Percentiles rank a stretch among this genome's conserved stretches.
Evolutionary conservation across 2,329 filamentous ascomycete species (phyloP).

Genomic region (Reticulascus tulasneorum): DNA sequence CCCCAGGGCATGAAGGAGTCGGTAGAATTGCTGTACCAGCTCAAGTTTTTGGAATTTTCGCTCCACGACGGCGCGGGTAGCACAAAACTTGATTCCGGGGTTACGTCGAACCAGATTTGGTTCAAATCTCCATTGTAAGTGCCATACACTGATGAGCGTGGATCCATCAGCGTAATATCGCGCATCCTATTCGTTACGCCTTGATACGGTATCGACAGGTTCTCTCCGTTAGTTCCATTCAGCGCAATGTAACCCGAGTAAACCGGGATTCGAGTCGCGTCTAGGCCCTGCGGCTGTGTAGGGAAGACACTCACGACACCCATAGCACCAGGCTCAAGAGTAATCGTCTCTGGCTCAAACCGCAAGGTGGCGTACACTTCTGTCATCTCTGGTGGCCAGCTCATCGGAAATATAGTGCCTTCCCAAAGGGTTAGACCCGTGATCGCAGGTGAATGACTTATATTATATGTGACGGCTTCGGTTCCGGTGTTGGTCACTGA

Average conservation of each 20-base stretch:
- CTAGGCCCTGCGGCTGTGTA: constrained; percentile 32
- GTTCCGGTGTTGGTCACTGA: constrained; percentile 50
- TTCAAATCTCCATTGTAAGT: too few species aligned
- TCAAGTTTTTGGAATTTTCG: too few species aligned
- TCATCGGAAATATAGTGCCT: constrained; percentile 43
- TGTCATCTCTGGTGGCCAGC: constrained; percentile 11
- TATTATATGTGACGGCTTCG: constrained; percentile 43
- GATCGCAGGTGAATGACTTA: constrained; percentile 45
- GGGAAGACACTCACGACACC: constrained; percentile 43
- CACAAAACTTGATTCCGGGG: too few species aligned
- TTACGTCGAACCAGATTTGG: too few species aligned
- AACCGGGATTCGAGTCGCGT: constrained; percentile 32
- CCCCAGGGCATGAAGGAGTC: too few species aligned
- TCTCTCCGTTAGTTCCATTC: constrained; percentile 33
- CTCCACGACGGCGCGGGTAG: too few species aligned
- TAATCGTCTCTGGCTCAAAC: constrained; percentile 5
- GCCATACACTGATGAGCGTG: too few species aligned
- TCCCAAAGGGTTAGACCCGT: constrained; percentile 25
- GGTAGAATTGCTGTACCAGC: too few species aligned
- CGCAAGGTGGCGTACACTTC: constrained; percentile 25
- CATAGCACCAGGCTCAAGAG: constrained; percentile 4
- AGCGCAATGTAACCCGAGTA: constrained; percentile 39
- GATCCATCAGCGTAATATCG: too few species aligned
- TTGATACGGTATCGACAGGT: constrained; percentile 36
- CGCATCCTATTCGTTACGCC: constrained; percentile 23